Evolutionary conservation across 352 stramenopile species (phyloP), one percentile per base, ranked within the genome.

Genomic region (Globisporangium canariense): DNA sequence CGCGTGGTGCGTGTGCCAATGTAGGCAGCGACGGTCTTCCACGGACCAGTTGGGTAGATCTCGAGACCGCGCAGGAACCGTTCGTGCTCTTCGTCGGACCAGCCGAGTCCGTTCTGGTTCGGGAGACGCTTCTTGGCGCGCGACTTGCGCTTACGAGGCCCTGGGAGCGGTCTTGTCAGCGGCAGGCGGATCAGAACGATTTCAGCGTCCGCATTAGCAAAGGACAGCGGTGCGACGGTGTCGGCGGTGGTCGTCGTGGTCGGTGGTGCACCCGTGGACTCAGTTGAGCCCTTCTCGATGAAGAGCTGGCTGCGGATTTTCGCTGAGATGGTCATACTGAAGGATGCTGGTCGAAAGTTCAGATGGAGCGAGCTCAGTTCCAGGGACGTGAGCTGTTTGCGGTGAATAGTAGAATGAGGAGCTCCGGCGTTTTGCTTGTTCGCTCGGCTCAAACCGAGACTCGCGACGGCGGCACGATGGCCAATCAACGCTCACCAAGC

Each of bases 11-110:
- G 72, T 0, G 74, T 77, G 20, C 71, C 62, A 9, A 77, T 56
- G 34, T 66, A 56, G 14, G 45, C 51, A 1, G 68, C 74, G 28
- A 81, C 78, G 18, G 65, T 52, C 43, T 81, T 78, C 74, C 74
- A 81, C 30, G 74, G 68, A 0, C 74, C 69, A 0, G 71, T 66
- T 14, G 70, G 68, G 34, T 65, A 75, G 1, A 65, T 16, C 61
- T 78, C 69, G 7, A 75, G 57, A 4, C 60, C 68, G 0, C 67
- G 45, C 2, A 81, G 40, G 53, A 81, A 78, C 1, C 71, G 69
- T 41, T 64, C 49, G 45, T 81, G 74, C 58, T 81, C 74, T 8
- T 50, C 43, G 8, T 50, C 43, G 43, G 43, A 50, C 43, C 43
- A 50, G 43, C 43, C 43, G 43, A 25, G 43, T 11, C 43, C 43